Base-by-base conservation (phyloP, 805 yeast species). In the Lipomyces spencermartinsiae region DNA sequence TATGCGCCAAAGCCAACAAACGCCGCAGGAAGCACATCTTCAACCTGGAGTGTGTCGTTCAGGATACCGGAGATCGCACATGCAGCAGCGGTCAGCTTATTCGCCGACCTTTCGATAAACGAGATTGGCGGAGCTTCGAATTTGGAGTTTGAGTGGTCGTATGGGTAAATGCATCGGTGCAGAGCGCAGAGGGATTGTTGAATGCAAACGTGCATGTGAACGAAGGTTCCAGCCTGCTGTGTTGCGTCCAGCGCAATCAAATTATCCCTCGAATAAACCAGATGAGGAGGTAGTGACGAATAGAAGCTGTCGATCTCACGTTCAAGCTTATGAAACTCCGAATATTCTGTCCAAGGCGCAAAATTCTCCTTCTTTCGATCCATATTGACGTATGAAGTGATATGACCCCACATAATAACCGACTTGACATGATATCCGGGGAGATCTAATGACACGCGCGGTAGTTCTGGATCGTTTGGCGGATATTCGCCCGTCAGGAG, bases 1-100 rank as follows among this genome's bases (percentile, higher is more conserved):
- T 75, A 78, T 2, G 78, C 77, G 61, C 78, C 77, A 64, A 75
- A 78, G 29, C 78, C 78, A 31, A 78, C 75, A 63, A 78, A 78
- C 7, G 80, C 78, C 2, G 80, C 79, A 1, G 78, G 78, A 2
- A 76, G 71, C 37, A 72, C 71, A 58, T 76, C 76, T 59, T 74
- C 76, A 25, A 71, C 63, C 43, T 74, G 76, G 19, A 77, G 62
- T 31, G 75, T 66, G 61, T 78, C 79, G 31, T 66, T 59, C n/a
- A 77, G 65, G 25, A 78, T 74, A 1, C 68, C 72, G 0, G 80
- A 75, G 54, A 78, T 70, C 10, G 73, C 70, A 56, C 77, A 75
- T 9, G 80, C 80, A 1, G 80, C 74, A 9, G 75, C 76, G 8
- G 76, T 71, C 31, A 78, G 70, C 49, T 75, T 73, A 60, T 71